Evolutionary conservation across 2,329 filamentous ascomycete genomes (phyloP), one percentile per base, ranked within the genome.

Genomic region (Zymoseptoria crescenta): DNA sequence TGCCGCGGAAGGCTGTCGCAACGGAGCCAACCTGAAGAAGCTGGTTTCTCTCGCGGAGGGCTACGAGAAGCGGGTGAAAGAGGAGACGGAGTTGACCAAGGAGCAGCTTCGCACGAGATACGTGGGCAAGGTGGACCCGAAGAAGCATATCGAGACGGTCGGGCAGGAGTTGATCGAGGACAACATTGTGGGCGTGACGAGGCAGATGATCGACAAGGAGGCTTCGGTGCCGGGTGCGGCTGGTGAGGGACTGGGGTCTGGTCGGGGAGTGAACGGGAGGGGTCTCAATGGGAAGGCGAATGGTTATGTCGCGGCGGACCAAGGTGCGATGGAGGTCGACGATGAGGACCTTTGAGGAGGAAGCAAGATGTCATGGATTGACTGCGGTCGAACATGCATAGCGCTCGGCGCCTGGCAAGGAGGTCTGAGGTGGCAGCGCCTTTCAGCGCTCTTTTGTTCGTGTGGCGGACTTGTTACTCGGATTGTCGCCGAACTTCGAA

Each of bases 141-240:
- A 99, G 87, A 99, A 99, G 82, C 95, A 99, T 75, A 83, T 99
- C 72, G 92, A 96, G 76, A 91, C 96, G 68, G 90, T 99, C 52
- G 94, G 94, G 57, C 92, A 96, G 77, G 87, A 95, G 74, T 83
- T 97, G 65, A 97, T 99, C 70, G 95, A 99, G 78, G 94, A 99
- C 83, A 99, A 99, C 77, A 99, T 99, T 65, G 94, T 99, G 10
- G 90, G 91, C 3, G 92, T 99, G n/a, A 95, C 91, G 65, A 83
- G 93, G 74, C 94, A 97, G 76, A 96, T 99, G 93, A 97, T 99
- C 70, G 94, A 97, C 79, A 97, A 97, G 79, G 94, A 99, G 76
- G 94, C 94, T 3, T 94, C 91, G 4, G 89, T 96, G 76, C 90
- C 93, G 20, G 87, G 84, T 74, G 87, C 87, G 76, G 81, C 88